Evolutionary conservation across 2,329 filamentous ascomycete species (phyloP).

Genomic region (Penicillium sp.): DNA sequence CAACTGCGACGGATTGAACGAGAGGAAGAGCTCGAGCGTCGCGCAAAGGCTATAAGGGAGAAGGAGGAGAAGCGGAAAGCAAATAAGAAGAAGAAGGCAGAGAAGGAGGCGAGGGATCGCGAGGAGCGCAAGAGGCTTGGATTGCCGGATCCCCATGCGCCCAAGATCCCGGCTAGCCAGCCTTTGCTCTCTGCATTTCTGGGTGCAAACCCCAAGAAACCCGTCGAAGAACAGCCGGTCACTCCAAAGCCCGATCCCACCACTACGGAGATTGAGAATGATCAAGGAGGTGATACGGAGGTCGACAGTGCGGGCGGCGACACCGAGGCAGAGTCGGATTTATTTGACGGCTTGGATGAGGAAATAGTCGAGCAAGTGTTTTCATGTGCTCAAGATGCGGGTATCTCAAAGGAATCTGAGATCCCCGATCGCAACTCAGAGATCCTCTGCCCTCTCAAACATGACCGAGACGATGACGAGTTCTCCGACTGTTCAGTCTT

Average conservation of each 20-base stretch:
- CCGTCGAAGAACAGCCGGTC: not conserved
- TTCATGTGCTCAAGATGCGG: conserved; percentile 13
- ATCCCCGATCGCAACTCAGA: not conserved
- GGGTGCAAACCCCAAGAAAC: conserved; percentile 13
- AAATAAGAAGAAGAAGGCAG: conserved; percentile 39
- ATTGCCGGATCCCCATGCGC: conserved; percentile 34
- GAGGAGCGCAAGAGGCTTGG: conserved; percentile 38
- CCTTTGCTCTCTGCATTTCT: conserved; percentile 38
- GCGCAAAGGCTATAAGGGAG: conserved; percentile 43
- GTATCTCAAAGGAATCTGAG: not conserved
- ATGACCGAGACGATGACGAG: conserved; percentile 28
- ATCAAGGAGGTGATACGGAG: conserved; percentile 12
- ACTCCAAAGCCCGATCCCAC: conserved; percentile 2
- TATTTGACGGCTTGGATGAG: conserved; percentile 27
- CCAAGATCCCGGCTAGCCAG: conserved; percentile 38
- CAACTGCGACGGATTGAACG: conserved; percentile 44
- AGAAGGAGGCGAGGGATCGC: conserved; percentile 37
- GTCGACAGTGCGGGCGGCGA: conserved; percentile 16
- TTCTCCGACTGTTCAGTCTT: conserved; percentile 40
- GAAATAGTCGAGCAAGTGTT: conserved; percentile 16
- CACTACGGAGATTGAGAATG: conserved; percentile 4
- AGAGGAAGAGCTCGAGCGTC: conserved; percentile 44
- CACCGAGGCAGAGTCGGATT: conserved; percentile 27
- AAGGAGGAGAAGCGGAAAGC: conserved; percentile 37
- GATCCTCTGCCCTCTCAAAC: conserved; percentile 7